Conservation (phyloP, 73 alveolate species). For the Tetrahymena malaccensis region DNA sequence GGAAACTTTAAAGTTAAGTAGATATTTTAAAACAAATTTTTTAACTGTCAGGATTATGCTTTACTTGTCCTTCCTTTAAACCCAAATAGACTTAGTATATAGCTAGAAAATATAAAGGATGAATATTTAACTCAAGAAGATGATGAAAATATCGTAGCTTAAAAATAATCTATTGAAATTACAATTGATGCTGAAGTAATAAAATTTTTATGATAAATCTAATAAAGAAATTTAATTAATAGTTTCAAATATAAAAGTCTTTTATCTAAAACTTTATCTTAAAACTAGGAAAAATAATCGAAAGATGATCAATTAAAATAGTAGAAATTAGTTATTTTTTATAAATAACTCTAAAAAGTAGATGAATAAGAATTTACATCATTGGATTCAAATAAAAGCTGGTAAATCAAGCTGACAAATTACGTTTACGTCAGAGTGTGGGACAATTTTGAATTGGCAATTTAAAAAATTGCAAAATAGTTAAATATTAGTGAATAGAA, state of each 20-base stretch:
- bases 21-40: not conserved
- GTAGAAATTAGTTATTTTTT: not conserved
- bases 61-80: not conserved
- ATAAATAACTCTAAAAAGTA: not conserved
- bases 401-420: not conserved
- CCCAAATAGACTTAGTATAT: not conserved
- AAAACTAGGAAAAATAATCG: not conserved
- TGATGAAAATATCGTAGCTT: not conserved
- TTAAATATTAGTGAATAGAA: not conserved
- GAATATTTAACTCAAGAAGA: not conserved
- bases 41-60: not conserved
- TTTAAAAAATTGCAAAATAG: not conserved
- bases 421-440: not conserved
- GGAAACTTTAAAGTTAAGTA: not conserved
- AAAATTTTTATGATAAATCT: too few relatives aligned
- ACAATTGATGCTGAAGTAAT: not conserved
- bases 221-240: too few relatives aligned
- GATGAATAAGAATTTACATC: not conserved
- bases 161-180: not conserved
- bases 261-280: not conserved
- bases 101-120: not conserved
- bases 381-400: not conserved
- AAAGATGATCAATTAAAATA: not conserved
- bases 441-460: not conserved
- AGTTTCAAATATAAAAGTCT: too few relatives aligned